Base-by-base conservation (phyloP, 2,329 filamentous ascomycete species). In the Trichophyton schoenleinii region DNA sequence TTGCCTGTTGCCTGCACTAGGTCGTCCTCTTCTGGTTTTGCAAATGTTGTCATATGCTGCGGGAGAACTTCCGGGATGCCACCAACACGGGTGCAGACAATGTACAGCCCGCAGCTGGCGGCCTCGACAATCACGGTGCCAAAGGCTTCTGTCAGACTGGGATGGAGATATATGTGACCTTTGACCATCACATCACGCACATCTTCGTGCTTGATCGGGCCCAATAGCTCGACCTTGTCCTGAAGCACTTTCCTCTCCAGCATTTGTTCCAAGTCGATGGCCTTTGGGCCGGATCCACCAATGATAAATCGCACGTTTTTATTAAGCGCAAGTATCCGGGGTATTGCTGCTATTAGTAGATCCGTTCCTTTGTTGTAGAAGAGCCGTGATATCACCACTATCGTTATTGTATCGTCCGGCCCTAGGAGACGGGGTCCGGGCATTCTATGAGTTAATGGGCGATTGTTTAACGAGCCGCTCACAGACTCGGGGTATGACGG, bases 341-440 rank as follows among this genome's bases (percentile, higher is more conserved):
- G 94, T 60, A 99, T 95, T 3, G 91, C 90, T 9, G 92, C 94
- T 25, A 96, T 96, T n/a, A 99, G 82, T 0, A 99, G 83, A 72
- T 99, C 95, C 1, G 90, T 97, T 63, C 94, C 94, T 73, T 99
- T 99, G 76, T 99, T 99, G 75, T 97, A 97, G 75, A 97, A 99
- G 0, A 99, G 84, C 20, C 94, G 89, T 7, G 91, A 96, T 64
- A 99, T 95, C 20, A 99, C 92, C 1, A 99, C 90, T 62, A 99
- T 96, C 6, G 91, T 96, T 68, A 99, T 92, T 9, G 85, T 87
- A 68, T 96, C 92, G 65, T 89, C 81, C 0, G 91, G 89, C 0
- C 88, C 88, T 5, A 84, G 84, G 60, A 86, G 85, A 2, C 85
- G 83, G 0, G 85, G 81, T 8, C 81, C 76, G 4, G 80, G 79